A percentile compares a stretch with the other conserved stretches of the same genome.
phyloP scores from a whole-genome alignment of 2,329 filamentous ascomycete species.

The Metarhizium brunneum region DNA sequence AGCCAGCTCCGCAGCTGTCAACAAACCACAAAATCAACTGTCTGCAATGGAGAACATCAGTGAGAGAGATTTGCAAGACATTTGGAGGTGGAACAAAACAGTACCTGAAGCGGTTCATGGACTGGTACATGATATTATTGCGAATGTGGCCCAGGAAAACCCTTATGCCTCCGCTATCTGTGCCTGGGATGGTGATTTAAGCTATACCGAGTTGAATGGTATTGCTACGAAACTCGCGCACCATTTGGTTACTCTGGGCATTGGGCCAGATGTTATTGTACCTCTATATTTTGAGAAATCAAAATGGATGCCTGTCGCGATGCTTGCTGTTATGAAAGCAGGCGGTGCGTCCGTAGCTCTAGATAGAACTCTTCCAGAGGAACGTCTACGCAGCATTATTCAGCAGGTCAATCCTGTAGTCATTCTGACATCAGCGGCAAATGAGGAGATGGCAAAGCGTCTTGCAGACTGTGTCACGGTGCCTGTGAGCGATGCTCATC shows the following conservation, averaged over 20 bases:
- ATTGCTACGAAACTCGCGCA: constrained; percentile 6
- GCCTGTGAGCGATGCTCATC: not conserved
- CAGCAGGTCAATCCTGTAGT: not conserved
- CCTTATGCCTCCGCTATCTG: constrained; percentile 5
- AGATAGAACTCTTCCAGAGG: constrained; percentile 8
- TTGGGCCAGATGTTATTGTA: constrained; percentile 15
- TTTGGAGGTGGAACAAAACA: constrained; percentile 1
- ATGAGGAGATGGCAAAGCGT: not conserved
- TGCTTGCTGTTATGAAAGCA: constrained; percentile 24
- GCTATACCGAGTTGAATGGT: constrained; percentile 12
- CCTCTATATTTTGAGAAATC: constrained; percentile 28
- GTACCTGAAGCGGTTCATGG: not conserved
- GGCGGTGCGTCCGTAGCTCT: constrained; percentile 14
- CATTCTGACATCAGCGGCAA: constrained; percentile 1
- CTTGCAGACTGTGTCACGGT: not conserved
- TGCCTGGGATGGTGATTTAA: constrained; percentile 18
- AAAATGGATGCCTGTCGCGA: constrained; percentile 19
- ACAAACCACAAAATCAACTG: not conserved
- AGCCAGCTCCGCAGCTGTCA: not conserved
- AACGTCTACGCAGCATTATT: constrained; percentile 5
- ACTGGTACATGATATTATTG: not conserved
- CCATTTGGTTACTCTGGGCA: constrained; percentile 7
- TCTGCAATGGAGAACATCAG: not conserved
- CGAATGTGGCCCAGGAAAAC: not conserved
- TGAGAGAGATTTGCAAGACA: not conserved